Evolutionary conservation across 2,329 filamentous ascomycete species (phyloP).

Genomic region (Ilyonectria robusta): DNA sequence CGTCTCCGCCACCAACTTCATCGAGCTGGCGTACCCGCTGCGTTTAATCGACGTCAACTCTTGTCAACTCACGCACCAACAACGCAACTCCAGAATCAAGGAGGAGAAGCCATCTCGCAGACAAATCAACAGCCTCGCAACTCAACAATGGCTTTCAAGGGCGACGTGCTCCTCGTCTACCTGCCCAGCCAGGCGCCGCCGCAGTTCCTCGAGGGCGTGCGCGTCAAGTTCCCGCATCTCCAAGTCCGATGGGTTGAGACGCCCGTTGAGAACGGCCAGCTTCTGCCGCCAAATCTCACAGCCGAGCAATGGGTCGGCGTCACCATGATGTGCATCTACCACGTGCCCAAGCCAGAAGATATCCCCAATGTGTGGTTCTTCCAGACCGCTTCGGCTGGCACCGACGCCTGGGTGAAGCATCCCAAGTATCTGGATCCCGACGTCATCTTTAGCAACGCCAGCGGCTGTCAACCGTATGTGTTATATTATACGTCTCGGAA

Average conservation of each 20-base stretch:
- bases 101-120: background rate
- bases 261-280: conserved; percentile 30
- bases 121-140: background rate
- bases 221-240: conserved; percentile 55
- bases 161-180: conserved; percentile 59
- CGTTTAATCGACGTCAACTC: background rate
- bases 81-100: background rate
- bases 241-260: conserved; percentile 53
- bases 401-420: conserved; percentile 58
- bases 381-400: conserved; percentile 61
- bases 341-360: conserved; percentile 49
- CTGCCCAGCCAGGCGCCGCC: conserved; percentile 49
- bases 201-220: conserved; percentile 53
- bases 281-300: conserved; percentile 45
- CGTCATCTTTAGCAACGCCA: conserved; percentile 58
- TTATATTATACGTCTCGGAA: background rate
- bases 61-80: background rate
- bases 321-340: conserved; percentile 55
- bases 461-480: conserved; percentile 60
- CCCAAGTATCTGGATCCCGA: conserved; percentile 52
- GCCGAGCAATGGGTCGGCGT: conserved; percentile 56
- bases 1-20: background rate
- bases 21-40: background rate
- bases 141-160: conserved; percentile 46
- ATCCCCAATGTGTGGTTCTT: conserved; percentile 58